phyloP scores from a whole-genome alignment of 1,139 yeast genomes.

The Nakaseomyces nivariensis region DNA sequence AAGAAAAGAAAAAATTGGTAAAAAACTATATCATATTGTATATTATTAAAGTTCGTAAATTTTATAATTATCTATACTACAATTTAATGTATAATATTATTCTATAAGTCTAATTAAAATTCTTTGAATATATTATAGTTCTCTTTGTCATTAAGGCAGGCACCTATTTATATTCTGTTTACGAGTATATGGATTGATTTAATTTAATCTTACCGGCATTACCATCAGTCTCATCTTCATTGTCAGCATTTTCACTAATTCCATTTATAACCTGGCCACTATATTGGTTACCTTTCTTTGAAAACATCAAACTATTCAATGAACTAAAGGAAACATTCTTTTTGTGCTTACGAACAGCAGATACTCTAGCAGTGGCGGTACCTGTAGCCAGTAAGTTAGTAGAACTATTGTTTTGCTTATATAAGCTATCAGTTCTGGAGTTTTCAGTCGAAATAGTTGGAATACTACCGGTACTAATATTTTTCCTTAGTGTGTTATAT shows the following conservation, averaged over 20 bases:
- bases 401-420: slow-evolving; percentile 19
- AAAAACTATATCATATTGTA: no score
- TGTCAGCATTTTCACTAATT: slow-evolving; percentile 19
- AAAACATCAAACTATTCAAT: slow-evolving; percentile 29
- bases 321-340: slow-evolving; percentile 30
- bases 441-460: slow-evolving; percentile 8
- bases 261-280: slow-evolving; percentile 9
- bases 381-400: slow-evolving; percentile 14
- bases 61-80: background rate
- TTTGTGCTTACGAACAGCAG: slow-evolving; percentile 26
- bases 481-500: slow-evolving; percentile 10
- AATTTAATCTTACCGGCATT: slow-evolving; percentile 18
- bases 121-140: slow-evolving; percentile 1
- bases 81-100: background rate
- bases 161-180: background rate
- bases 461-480: slow-evolving; percentile 15
- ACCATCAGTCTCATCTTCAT: slow-evolving; percentile 23
- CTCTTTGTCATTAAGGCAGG: background rate
- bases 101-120: background rate
- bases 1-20: no score
- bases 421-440: slow-evolving; percentile 10
- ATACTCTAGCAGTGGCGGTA: slow-evolving; percentile 14
- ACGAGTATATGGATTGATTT: slow-evolving; percentile 21
- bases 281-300: slow-evolving; percentile 19
- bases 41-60: background rate